Evolutionary conservation across 2,329 filamentous ascomycete species (phyloP), one percentile per base, ranked within the genome.

Genomic region (Talaromyces albobiverticillius): DNA sequence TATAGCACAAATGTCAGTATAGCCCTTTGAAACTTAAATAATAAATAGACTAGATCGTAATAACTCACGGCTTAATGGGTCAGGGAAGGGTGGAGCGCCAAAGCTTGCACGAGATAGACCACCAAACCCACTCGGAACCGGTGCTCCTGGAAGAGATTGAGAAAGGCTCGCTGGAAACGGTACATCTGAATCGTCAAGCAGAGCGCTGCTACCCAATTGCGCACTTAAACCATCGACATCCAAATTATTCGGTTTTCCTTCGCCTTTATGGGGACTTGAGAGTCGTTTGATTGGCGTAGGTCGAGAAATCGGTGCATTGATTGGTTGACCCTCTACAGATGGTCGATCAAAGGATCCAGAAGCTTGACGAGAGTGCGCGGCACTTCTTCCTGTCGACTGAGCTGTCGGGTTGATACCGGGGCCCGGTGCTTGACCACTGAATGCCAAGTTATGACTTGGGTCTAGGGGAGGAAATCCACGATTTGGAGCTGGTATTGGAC

Each of bases 241-340:
- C 25, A 76, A 73, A 23, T 79, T 78, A 1, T 69, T 67, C 40
- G 67, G 68, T 55, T 68, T 66, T 26, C 43, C 36, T 18, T 76
- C 72, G 26, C 73, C 68, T 26, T 72, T 67, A 36, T 67, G 67
- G 52, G 67, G 71, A 68, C 91, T 96, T 14, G 86, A 86, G 0
- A 94, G 93, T 31, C 91, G 83, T 58, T 93, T 90, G 59, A 97
- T 96, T 1, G 93, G 93, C 22, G 89, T 84, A 23, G 92, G 93
- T 51, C 91, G 83, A 43, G 87, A 82, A 57, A 95, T 93, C 1
- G 89, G 89, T 59, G 90, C 86, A 31, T 86, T 79, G 51, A 83
- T 77, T 10, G 78, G 71, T 23, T 79, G 74, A 14, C 77, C 76
- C 8, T 92, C 88, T 57, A 86, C 84, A 11, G 71, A 75, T 18